Percentiles rank a stretch among this genome's conserved stretches.
Conservation (phyloP, 225 moss, liverwort and hornwort genomes). For the Marchantia polymorpha region DNA sequence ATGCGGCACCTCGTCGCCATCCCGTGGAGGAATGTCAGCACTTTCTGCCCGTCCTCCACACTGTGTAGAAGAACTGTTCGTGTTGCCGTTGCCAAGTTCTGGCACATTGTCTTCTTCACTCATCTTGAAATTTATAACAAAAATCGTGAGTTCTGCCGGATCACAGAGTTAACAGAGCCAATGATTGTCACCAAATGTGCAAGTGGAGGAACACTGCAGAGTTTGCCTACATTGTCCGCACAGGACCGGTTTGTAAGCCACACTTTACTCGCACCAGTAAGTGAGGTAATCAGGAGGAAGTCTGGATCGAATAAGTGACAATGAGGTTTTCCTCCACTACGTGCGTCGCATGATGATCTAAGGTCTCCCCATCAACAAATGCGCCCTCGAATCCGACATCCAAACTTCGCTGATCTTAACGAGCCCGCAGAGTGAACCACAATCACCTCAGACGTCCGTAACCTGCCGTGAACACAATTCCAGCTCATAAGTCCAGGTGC, state of each 20-base stretch:
- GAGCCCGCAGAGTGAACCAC: neutral
- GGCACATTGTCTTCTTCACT: neutral
- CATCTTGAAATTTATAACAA: neutral
- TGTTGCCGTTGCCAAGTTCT: neutral
- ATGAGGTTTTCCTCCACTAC: neutral
- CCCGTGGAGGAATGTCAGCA: neutral
- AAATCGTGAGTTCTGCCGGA: neutral
- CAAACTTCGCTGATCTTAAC: neutral
- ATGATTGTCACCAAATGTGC: neutral
- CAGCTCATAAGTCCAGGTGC: neutral
- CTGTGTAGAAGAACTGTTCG: neutral
- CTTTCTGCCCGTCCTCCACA: neutral
- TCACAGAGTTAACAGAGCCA: neutral
- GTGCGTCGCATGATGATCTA: neutral
- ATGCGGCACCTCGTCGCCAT: slow-evolving; percentile 3
- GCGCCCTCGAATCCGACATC: neutral
- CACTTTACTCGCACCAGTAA: neutral
- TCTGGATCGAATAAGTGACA: neutral
- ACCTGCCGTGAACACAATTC: neutral
- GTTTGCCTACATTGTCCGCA: neutral
- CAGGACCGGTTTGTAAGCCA: no score
- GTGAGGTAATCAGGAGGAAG: neutral
- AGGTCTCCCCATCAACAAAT: neutral
- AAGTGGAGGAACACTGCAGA: neutral
- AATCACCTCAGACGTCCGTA: neutral